Base-by-base conservation (phyloP, 73 alveolate species). In the Uronychia binucleata region DNA sequence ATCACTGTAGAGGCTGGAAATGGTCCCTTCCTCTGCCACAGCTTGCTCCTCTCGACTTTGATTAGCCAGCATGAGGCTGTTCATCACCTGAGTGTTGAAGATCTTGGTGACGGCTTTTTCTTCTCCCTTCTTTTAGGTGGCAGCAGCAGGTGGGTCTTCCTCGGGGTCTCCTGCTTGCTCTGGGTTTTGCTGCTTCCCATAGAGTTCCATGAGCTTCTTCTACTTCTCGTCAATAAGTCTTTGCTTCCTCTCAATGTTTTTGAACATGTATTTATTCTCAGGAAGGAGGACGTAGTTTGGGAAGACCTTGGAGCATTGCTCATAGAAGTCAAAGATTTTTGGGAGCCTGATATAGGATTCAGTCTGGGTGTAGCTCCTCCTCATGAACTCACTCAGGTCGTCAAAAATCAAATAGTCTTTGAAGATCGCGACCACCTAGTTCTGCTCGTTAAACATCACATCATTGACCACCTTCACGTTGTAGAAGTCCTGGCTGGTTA, bases 221-320 rank as follows among this genome's bases (percentile, higher is more conserved):
- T 94, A 93, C 76, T 92, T 93, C 1, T 92, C 94, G 77, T 94
- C 95, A 14, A 94, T 91, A 77, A 94, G 84, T 79, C 90, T 88
- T 85, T 94, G 95, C 83, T 94, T 94, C 79, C 90, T 80, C 82
- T 94, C 96, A n/a, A 95, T 95, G 83, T 95, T 95, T 78, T 95
- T 95, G 82, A 89, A 95, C 90, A 95, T 91, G 77, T 92, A 95
- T 84, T 95, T 92, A 81, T 92, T 92, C 78, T 95, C 96, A 14
- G 97, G 97, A 26, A 95, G 78, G 33, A 85, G 81, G 25, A 95
- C 98, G 84, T 95, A 95, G 86, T 95, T 95, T 19, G 98, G 98
- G 86, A 95, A 95, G 30, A 95, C 94, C 57, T 92, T 95, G 0
- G 96, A 90, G 33, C 94, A 95, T 82, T 90, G 85, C 46, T 92